Evolutionary conservation across 2,329 filamentous ascomycete species (phyloP).

Genomic region (Nothophaeocryptopus gaeumannii): DNA sequence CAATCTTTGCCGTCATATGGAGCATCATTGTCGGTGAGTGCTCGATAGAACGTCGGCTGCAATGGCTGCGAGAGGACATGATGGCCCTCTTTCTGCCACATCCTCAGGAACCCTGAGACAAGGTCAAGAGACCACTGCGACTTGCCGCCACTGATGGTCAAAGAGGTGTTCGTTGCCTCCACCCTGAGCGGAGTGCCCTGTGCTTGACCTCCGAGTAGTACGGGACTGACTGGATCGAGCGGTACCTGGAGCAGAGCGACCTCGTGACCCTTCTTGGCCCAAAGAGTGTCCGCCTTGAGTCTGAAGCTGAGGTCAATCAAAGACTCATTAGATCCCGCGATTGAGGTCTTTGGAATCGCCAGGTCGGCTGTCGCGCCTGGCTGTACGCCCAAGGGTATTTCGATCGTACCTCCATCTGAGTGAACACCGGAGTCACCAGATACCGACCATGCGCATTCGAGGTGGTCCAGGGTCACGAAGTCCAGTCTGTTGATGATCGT

Average conservation of each 20-base stretch:
- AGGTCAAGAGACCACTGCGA: constrained; percentile 24
- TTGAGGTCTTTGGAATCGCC: constrained; percentile 10
- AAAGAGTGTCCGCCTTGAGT: constrained; percentile 34
- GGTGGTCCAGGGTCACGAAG: constrained; percentile 39
- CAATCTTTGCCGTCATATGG: constrained; percentile 57
- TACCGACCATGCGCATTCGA: constrained; percentile 25
- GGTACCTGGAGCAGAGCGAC: constrained; percentile 37
- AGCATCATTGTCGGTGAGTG: constrained; percentile 64
- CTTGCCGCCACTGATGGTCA: constrained; percentile 9
- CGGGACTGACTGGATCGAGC: constrained; percentile 20
- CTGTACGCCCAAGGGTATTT: constrained; percentile 12
- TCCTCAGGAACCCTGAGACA: constrained; percentile 20
- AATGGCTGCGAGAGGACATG: constrained; percentile 22
- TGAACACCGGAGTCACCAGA: constrained; percentile 16
- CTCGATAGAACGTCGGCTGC: constrained; percentile 55
- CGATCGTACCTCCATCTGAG: constrained; percentile 4
- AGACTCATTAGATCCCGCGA: constrained; percentile 11
- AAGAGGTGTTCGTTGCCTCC: constrained; percentile 1
- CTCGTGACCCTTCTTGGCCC: constrained; percentile 36
- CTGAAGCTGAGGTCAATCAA: constrained; percentile 32
- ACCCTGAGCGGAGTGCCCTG: background rate
- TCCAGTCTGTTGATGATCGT: constrained; percentile 29
- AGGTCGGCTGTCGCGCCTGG: constrained; percentile 22
- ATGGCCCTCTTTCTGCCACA: constrained; percentile 27
- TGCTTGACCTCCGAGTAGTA: background rate